Evolutionary conservation across 768 basidiomycete genomes (phyloP).

Genomic region (Kondoa subrosea): DNA sequence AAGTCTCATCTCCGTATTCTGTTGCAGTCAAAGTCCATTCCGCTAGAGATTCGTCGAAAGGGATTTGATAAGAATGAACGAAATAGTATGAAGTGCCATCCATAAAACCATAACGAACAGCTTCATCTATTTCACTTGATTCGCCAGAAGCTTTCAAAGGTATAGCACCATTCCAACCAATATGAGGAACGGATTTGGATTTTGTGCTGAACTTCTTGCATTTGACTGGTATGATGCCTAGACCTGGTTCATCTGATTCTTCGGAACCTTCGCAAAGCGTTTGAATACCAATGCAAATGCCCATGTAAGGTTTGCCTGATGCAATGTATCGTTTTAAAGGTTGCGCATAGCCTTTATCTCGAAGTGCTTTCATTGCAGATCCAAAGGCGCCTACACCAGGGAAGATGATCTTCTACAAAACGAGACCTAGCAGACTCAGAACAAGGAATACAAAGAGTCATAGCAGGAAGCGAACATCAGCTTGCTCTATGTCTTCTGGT

Average conservation of each 20-base stretch:
- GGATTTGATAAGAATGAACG: constrained; percentile 84
- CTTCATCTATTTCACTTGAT: constrained; percentile 34
- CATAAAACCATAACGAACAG: constrained; percentile 36
- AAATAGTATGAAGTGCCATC: constrained; percentile 68
- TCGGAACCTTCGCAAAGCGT: constrained; percentile 73
- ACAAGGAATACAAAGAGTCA: not conserved
- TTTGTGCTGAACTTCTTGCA: constrained; percentile 47
- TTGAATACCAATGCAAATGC: constrained; percentile 98
- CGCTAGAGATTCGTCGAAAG: constrained; percentile 45
- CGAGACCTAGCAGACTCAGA: not conserved
- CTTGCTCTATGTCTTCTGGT: constrained; percentile 65
- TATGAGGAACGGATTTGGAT: constrained; percentile 80
- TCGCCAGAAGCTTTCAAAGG: constrained; percentile 21
- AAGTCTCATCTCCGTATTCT: constrained; percentile 84
- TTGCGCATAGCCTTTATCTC: constrained; percentile 53
- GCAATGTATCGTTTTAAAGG: constrained; percentile 65
- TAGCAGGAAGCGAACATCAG: constrained; percentile 50
- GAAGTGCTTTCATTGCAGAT: constrained; percentile 63
- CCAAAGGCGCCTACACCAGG: constrained; percentile 92
- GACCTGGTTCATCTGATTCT: constrained; percentile 56
- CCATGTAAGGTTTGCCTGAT: constrained; percentile 70
- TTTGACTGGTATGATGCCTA: constrained; percentile 70
- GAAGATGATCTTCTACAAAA: constrained; percentile 74
- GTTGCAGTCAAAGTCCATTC: constrained; percentile 72
- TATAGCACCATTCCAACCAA: constrained; percentile 65